Base-by-base conservation (phyloP, 768 basidiomycete species). In the Zangia roseola region DNA sequence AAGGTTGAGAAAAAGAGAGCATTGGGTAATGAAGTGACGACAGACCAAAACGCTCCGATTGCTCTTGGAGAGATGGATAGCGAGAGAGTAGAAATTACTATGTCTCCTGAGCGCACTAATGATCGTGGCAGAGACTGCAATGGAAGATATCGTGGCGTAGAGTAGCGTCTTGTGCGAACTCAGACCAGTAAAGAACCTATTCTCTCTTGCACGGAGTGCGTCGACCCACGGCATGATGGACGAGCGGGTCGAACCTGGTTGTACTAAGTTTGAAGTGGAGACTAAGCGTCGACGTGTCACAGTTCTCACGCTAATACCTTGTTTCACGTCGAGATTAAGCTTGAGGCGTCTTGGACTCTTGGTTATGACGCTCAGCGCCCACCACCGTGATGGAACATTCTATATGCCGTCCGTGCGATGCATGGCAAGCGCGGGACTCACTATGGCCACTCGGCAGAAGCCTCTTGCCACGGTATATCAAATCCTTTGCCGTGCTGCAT, bases 51-150 rank as follows among this genome's bases (percentile, higher is more conserved):
- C 83, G 58, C 91, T 93, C n/a, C 91, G 83, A 62, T 85, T 92
- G 63, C 91, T 94, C 71, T 88, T 89, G 5, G 91, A 88, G n/a
- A 99, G 80, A 62, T 86, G 88, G 3, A 99, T 91, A 25, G 91
- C 82, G 4, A 95, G 87, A 14, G 94, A 87, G 66, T 94, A 99
- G 72, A 97, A 97, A 73, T 94, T 97, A 60, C 84, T 85, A 59
- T 94, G 79, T 45, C 79, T 84, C 60, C 83, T 80, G 62, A 93
- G 78, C 10, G 93, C 93, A 68, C 88, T 91, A 41, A 78, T 69
- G 52, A 97, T 76, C 23, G 89, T 86, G 17, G 80, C 82, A 1
- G 78, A 79, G 34, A 94, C 83, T 0, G 90, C 82, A 23, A 82
- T 54, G 40, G 82, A 71, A 24, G 92, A 94, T 48, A 85, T 59